A percentile compares a stretch with the other conserved stretches of the same genome.
phyloP scores from a whole-genome alignment of 345 rosid species.

The Populus pruinosa region DNA sequence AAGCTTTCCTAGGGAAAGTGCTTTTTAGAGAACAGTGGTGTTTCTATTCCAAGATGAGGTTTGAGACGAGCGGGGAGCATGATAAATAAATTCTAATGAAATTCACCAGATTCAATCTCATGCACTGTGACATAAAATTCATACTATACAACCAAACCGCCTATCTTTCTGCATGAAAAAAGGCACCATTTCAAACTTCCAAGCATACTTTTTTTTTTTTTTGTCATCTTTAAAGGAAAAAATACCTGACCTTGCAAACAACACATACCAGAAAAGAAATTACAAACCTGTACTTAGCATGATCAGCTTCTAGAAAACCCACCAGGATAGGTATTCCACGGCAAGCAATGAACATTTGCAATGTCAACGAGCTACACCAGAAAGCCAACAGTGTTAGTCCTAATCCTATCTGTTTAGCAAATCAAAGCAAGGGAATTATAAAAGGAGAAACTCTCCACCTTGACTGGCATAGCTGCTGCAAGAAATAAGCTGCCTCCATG shows the following conservation, averaged over 20 bases:
- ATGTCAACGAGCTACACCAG: constrained; percentile 75
- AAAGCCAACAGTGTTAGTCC: constrained; percentile 26
- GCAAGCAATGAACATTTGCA: constrained; percentile 99
- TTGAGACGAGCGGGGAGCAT: neutral
- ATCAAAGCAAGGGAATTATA: constrained; percentile 4
- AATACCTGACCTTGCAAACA: neutral
- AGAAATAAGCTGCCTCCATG: constrained; percentile 90
- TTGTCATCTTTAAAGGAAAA: neutral
- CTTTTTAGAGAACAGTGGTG: neutral
- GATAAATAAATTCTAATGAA: neutral
- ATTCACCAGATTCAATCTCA: neutral
- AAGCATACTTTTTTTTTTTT: neutral
- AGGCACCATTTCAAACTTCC: neutral
- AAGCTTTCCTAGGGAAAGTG: neutral
- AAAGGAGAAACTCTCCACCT: constrained; percentile 48
- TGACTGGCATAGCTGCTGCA: constrained; percentile 95
- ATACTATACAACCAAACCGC: neutral
- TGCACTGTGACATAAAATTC: neutral
- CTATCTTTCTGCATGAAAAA: neutral
- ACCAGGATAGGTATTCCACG: constrained; percentile 93
- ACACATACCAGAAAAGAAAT: neutral
- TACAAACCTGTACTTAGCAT: constrained; percentile 86
- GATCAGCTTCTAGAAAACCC: constrained; percentile 94
- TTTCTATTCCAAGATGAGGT: neutral
- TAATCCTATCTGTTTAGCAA: constrained; percentile 8